Evolutionary conservation across 495 filamentous ascomycete genomes (phyloP).

Genomic region (Aspergillus sclerotioniger): DNA sequence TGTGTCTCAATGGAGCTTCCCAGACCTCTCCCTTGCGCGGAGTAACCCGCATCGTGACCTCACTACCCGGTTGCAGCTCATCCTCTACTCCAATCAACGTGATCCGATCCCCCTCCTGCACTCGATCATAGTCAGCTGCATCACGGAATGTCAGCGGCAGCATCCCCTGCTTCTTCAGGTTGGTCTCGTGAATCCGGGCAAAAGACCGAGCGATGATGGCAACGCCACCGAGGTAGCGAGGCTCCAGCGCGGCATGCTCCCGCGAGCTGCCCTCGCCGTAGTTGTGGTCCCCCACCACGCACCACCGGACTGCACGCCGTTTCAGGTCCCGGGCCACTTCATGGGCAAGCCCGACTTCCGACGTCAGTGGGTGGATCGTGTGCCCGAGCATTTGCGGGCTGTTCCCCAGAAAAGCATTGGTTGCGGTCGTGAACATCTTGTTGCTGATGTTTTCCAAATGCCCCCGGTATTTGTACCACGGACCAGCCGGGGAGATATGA

Average conservation of each 20-base stretch:
- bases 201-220: slow-evolving; percentile 24
- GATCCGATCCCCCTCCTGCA: slow-evolving; percentile 34
- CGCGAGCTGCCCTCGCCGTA: slow-evolving; percentile 27
- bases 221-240: slow-evolving; percentile 20
- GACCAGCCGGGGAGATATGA: slow-evolving; percentile 24
- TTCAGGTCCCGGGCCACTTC: slow-evolving; percentile 20
- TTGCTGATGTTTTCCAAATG: slow-evolving; percentile 24
- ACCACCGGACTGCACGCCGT: slow-evolving; percentile 13
- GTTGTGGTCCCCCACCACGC: slow-evolving; percentile 23
- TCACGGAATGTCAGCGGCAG: slow-evolving; percentile 19
- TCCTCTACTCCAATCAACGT: slow-evolving; percentile 24
- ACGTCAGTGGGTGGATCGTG: slow-evolving; percentile 16
- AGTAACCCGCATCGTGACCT: slow-evolving; percentile 19
- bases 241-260: slow-evolving; percentile 25
- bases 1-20: slow-evolving; percentile 24
- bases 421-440: slow-evolving; percentile 25
- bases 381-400: slow-evolving; percentile 23
- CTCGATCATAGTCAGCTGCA: slow-evolving; percentile 37
- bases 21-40: slow-evolving; percentile 17
- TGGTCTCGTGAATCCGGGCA: slow-evolving; percentile 27
- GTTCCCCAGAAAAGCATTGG: slow-evolving; percentile 18
- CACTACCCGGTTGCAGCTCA: slow-evolving; percentile 16
- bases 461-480: slow-evolving; percentile 23
- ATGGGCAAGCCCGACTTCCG: slow-evolving; percentile 7
- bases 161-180: slow-evolving; percentile 28